phyloP scores from a whole-genome alignment of 805 yeast genomes.

The Candida saitoana region DNA sequence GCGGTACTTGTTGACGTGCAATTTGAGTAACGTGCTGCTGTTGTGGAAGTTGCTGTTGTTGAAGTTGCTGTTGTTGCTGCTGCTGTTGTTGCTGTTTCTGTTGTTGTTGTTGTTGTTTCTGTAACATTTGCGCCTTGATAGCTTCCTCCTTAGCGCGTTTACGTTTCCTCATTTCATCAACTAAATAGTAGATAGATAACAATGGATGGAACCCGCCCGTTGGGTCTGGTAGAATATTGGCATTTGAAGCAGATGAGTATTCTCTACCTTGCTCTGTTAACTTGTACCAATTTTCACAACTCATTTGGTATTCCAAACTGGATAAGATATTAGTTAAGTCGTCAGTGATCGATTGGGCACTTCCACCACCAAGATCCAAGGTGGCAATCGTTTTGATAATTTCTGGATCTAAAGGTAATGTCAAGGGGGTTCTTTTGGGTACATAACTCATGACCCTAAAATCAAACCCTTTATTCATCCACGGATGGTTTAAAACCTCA shows the following conservation, averaged over 20 bases:
- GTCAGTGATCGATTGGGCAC: constrained; percentile 52
- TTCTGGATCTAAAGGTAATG: constrained; percentile 59
- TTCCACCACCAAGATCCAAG: constrained; percentile 76
- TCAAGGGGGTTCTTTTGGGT: constrained; percentile 75
- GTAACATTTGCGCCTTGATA: constrained; percentile 25
- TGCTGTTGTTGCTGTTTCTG: constrained; percentile 8
- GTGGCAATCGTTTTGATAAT: constrained; percentile 73
- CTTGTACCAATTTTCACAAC: constrained; percentile 60
- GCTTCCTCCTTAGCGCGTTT: constrained; percentile 57
- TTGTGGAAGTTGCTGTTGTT: constrained; percentile 6
- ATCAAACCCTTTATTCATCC: constrained; percentile 91
- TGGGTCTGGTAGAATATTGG: constrained; percentile 58
- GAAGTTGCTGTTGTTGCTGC: constrained; percentile 1
- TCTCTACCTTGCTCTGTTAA: constrained; percentile 35
- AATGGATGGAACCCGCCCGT: constrained; percentile 85
- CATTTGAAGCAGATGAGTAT: constrained; percentile 31
- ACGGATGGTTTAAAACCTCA: constrained; percentile 84
- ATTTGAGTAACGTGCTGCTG: constrained; percentile 6
- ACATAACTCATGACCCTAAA: constrained; percentile 64
- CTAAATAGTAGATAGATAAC: constrained; percentile 79
- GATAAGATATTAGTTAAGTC: constrained; percentile 56
- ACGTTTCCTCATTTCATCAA: constrained; percentile 76
- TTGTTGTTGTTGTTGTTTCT: constrained; percentile 12
- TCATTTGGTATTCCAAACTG: constrained; percentile 62
- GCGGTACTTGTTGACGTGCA: constrained; percentile 5